Percentiles rank a stretch among this genome's conserved stretches.
Evolutionary conservation across 345 rosid genomes (phyloP).

Genomic region (Cardiospermum halicacabum): DNA sequence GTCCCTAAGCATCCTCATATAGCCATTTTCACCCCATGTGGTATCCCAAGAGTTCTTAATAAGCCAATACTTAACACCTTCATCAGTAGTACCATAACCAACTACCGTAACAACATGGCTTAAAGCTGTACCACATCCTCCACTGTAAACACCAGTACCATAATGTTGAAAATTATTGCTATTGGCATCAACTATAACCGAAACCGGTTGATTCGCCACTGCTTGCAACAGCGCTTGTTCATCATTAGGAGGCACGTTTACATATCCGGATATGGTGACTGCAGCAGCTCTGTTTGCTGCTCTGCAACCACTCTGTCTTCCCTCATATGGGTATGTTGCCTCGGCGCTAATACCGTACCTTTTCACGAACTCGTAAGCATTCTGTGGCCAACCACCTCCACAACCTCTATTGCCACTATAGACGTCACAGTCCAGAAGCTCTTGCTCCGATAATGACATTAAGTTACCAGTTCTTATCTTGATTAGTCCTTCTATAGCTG

Average conservation of each 20-base stretch:
- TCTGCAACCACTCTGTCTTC: conserved; percentile 30
- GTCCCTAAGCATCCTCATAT: conserved; percentile 44
- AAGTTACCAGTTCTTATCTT: conserved; percentile 39
- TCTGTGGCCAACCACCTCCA: conserved; percentile 30
- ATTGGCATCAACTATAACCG: conserved; percentile 31
- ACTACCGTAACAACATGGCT: conserved; percentile 46
- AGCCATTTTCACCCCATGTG: conserved; percentile 54
- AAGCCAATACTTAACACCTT: conserved; percentile 49
- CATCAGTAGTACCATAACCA: conserved; percentile 45
- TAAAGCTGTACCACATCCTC: conserved; percentile 30
- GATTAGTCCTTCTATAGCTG: conserved; percentile 51
- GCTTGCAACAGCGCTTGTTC: conserved; percentile 46
- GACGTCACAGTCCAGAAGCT: conserved; percentile 46
- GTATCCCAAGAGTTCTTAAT: conserved; percentile 65
- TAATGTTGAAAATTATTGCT: conserved; percentile 32
- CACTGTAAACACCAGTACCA: conserved; percentile 36
- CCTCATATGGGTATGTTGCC: conserved; percentile 37
- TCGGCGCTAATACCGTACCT: conserved; percentile 42
- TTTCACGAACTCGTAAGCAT: conserved; percentile 37
- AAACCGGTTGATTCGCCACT: conserved; percentile 49
- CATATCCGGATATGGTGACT: conserved; percentile 31
- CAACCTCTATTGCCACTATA: conserved; percentile 32
- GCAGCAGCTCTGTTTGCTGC: conserved; percentile 1
- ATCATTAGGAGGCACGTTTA: conserved; percentile 33
- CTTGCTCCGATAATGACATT: conserved; percentile 54